Percentiles rank a stretch among this genome's conserved stretches.
These are phyloP conservation scores for Trichoderma citrinoviride DNA, from an alignment of 2,329 filamentous ascomycete genomes.

Conservation along the genomic window DNA sequence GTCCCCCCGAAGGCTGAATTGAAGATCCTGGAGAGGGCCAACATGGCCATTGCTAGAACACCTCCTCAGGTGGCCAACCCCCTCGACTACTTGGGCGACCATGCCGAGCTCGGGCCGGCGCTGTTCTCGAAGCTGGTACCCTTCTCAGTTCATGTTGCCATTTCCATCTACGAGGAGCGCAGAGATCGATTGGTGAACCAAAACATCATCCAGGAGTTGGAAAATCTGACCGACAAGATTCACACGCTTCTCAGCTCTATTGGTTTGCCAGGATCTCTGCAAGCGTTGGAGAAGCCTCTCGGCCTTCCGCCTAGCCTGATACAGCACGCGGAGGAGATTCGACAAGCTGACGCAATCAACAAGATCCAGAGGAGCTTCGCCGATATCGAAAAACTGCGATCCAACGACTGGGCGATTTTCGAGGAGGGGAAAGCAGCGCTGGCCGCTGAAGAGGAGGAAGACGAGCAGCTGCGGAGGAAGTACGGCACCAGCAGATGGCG, in stretches of 20 bases:
- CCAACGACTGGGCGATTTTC: slow-evolving; percentile 73
- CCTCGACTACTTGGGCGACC: slow-evolving; percentile 74
- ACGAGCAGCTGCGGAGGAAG: slow-evolving; percentile 69
- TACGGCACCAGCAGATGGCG: slow-evolving; percentile 87
- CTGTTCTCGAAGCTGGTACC: slow-evolving; percentile 90
- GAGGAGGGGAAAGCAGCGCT: slow-evolving; percentile 79
- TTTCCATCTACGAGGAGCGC: slow-evolving; percentile 91
- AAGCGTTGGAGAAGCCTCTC: slow-evolving; percentile 91
- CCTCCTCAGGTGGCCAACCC: slow-evolving; percentile 82
- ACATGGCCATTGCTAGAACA: slow-evolving; percentile 78
- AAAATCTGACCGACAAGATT: slow-evolving; percentile 74
- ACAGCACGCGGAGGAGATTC: slow-evolving; percentile 89
- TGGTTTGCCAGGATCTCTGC: slow-evolving; percentile 86
- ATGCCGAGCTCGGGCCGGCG: slow-evolving; percentile 75
- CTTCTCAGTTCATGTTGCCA: slow-evolving; percentile 91
- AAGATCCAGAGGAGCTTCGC: slow-evolving; percentile 75
- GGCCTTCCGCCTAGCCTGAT: slow-evolving; percentile 81
- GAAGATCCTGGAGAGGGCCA: slow-evolving; percentile 78
- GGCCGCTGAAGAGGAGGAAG: slow-evolving; percentile 77
- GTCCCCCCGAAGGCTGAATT: slow-evolving; percentile 88
- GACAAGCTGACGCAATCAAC: slow-evolving; percentile 82
- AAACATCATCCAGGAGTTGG: slow-evolving; percentile 79
- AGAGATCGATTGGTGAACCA: slow-evolving; percentile 88
- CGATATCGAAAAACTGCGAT: slow-evolving; percentile 86
- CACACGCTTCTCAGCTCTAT: slow-evolving; percentile 77